Evolutionary conservation across 768 basidiomycete genomes (phyloP), one percentile per base, ranked within the genome.

Genomic region (Harrya chromipes): DNA sequence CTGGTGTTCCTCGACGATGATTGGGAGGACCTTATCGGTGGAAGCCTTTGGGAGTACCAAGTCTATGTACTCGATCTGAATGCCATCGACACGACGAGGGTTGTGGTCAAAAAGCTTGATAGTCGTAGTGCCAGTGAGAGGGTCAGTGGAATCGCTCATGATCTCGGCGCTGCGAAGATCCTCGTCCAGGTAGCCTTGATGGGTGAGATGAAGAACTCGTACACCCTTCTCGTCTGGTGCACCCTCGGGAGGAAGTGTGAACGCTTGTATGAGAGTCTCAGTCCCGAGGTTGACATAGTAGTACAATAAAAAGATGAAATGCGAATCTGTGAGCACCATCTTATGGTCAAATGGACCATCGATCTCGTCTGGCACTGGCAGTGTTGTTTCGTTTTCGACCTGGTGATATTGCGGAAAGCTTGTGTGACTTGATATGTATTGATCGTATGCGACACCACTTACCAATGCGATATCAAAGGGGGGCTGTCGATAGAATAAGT

Each of bases 131-230:
- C 53, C 48, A 6, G 41, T 46, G 33, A 31, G 2, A n/a, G 21
- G 34, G 29, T 56, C 46, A 16, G 43, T 27, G 7, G 33, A 13
- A 27, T 20, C 6, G 27, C 27, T 16, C 34, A 51, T 33, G 48
- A 17, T 4, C 27, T 23, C 9, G 14, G 4, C 12, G 1, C 16
- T 1, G 1, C 1, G 1, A 10, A 38, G 4, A 1, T 7, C 0
- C 1, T 1, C 0, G 0, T 31, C 1, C 6, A 7, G 0, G 8
- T 17, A 0, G 9, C 40, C 31, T 41, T 52, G 33, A 21, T 47
- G 42, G 11, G 54, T 47, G 24, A 40, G 38, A 7, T 16, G 16
- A 34, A 51, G 21, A 11, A 2, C 3, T 10, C 11, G 8, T 11
- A 9, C 10, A 6, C 6, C 37, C 17, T 27, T 40, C 21, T 43